Base-by-base conservation (phyloP, 495 filamentous ascomycete species). In the Neurospora sp. region DNA sequence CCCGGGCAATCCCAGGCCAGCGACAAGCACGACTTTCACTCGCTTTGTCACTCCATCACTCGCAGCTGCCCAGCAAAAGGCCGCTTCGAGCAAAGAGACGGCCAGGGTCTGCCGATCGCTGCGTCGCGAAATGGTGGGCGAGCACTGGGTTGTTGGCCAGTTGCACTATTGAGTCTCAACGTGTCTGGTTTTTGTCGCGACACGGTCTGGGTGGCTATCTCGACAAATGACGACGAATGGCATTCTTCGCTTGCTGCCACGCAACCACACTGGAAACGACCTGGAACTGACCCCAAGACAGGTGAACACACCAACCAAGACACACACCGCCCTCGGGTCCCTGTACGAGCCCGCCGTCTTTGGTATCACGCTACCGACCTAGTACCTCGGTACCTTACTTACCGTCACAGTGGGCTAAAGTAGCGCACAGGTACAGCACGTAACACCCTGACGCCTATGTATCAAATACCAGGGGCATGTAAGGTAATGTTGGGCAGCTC, bases 171-270 rank as follows among this genome's bases (percentile, higher is more conserved):
- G 15, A 2, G 15, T 3, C 4, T 69, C 73, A 75, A 71, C 72
- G 79, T 78, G 75, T 37, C 17, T 54, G 28, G 2, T 2, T 17
- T 40, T 19, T 19, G 17, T 71, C 17, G 6, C 24, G 48, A 39
- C 79, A 81, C 79, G 73, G 78, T 76, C 39, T 13, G 9, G 54
- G 45, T 73, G 70, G 34, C 71, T 40, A n/a, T 69, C 39, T 21
- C 42, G 42, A n/a, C 38, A 71, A 39, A 78, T 78, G 78, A 77
- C 72, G 75, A 75, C 78, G 77, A 81, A 79, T 81, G 77, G 77
- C 70, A 71, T 74, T 71, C 69, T 69, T 71, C 54, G 39, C 54
- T 69, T 36, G 71, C 76, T 73, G 74, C 74, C 78, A 76, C 74
- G 75, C 73, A 76, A 73, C 71, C 39, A 69, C 24, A 74, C 54